Conservation (phyloP, 2,329 filamentous ascomycete genomes). For the Hypoxylon sp. region DNA sequence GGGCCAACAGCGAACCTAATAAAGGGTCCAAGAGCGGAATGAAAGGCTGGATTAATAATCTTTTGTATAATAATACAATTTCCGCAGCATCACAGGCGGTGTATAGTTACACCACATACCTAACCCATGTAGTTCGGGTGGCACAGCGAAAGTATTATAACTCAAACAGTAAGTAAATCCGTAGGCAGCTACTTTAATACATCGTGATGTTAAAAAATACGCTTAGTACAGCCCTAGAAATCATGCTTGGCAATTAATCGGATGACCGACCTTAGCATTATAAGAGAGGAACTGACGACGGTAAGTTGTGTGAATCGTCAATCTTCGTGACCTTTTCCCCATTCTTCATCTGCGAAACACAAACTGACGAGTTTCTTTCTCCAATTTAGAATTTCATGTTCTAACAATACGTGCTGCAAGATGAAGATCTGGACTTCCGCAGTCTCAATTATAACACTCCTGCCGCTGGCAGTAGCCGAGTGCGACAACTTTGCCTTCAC, state of each 20-base stretch:
- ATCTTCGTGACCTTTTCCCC: neutral
- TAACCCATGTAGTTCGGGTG: neutral
- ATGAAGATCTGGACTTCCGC: constrained; percentile 18
- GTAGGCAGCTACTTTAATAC: neutral
- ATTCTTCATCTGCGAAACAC: neutral
- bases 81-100: neutral
- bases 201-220: neutral
- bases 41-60: neutral
- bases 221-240: neutral
- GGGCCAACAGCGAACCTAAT: neutral
- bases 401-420: neutral
- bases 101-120: neutral
- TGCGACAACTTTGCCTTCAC: constrained; percentile 29
- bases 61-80: neutral
- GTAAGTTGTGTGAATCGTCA: neutral
- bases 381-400: constrained; percentile 7
- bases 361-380: constrained; percentile 2
- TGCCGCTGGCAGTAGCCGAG: constrained; percentile 23
- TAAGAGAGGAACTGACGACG: neutral
- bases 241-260: too few relatives aligned
- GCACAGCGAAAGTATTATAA: neutral
- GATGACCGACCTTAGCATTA: neutral
- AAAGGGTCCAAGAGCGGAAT: neutral
- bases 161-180: neutral
- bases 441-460: constrained; percentile 7